A percentile compares a stretch with the other conserved stretches of the same genome.
phyloP scores from a whole-genome alignment of 305 asterid species.

The Andrographis paniculata region DNA sequence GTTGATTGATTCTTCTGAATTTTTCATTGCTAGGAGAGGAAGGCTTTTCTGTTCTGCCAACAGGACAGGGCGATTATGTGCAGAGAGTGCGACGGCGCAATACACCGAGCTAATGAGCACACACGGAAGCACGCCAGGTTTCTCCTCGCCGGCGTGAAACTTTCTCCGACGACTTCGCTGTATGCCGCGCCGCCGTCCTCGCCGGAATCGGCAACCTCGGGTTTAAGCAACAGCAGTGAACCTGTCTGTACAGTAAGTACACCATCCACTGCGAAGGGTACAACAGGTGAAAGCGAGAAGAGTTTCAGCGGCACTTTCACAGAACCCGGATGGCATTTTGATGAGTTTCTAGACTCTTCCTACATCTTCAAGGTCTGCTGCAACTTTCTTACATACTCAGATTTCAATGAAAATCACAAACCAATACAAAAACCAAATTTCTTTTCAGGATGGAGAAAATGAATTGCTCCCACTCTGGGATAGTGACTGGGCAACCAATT shows the following conservation, averaged over 20 bases:
- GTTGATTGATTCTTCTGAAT: too few relatives aligned
- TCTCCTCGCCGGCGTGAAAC: constrained; percentile 60
- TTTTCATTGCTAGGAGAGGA: too few relatives aligned
- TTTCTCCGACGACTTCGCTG: constrained; percentile 40
- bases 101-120: constrained; percentile 65
- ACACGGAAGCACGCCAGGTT: constrained; percentile 69
- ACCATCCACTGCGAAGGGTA: constrained; percentile 20
- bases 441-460: constrained; percentile 35
- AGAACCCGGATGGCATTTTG: constrained; percentile 64
- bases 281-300: constrained; percentile 19
- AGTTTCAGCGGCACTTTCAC: neutral
- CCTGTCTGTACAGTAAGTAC: constrained; percentile 9
- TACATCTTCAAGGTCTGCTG: constrained; percentile 60
- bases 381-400: neutral
- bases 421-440: too few relatives aligned
- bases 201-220: constrained; percentile 28
- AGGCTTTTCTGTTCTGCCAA: constrained; percentile 80
- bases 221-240: constrained; percentile 18
- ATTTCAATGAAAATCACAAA: too few relatives aligned
- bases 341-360: constrained; percentile 56
- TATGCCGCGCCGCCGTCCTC: constrained; percentile 18
- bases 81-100: constrained; percentile 60
- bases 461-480: constrained; percentile 47
- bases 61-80: constrained; percentile 85
- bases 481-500: constrained; percentile 8